Evolutionary conservation across 176 grass and related monocot genomes (phyloP).

Genomic region (Themeda triandra): DNA sequence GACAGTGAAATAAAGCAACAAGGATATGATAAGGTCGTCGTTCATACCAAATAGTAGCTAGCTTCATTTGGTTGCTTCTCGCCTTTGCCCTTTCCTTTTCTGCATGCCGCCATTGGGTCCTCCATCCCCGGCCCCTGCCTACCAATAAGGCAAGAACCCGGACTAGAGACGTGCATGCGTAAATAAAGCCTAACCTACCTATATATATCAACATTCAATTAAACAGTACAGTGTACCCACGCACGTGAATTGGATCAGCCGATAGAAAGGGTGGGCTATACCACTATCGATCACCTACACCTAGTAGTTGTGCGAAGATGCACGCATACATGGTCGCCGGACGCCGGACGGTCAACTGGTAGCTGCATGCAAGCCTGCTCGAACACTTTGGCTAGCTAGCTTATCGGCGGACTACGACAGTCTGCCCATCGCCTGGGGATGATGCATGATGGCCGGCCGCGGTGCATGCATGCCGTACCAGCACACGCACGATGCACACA

Average conservation of each 20-base stretch:
- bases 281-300: no score
- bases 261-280: background rate
- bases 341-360: no score
- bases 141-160: background rate
- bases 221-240: background rate
- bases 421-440: no score
- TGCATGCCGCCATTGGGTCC: slow-evolving; percentile 15
- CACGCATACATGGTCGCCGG: no score
- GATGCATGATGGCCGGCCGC: no score
- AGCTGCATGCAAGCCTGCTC: no score
- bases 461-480: background rate
- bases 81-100: slow-evolving; percentile 17
- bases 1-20: background rate
- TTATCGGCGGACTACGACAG: no score
- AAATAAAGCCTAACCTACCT: no score
- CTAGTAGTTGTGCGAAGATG: background rate
- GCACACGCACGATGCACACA: background rate
- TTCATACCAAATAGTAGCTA: background rate
- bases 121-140: background rate
- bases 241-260: background rate
- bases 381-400: background rate
- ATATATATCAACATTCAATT: background rate
- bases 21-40: background rate
- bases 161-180: background rate
- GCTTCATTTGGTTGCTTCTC: slow-evolving; percentile 4